These are phyloP conservation scores for Pythium aquatile DNA, from an alignment of 352 stramenopile species.

Conservation along the genomic window DNA sequence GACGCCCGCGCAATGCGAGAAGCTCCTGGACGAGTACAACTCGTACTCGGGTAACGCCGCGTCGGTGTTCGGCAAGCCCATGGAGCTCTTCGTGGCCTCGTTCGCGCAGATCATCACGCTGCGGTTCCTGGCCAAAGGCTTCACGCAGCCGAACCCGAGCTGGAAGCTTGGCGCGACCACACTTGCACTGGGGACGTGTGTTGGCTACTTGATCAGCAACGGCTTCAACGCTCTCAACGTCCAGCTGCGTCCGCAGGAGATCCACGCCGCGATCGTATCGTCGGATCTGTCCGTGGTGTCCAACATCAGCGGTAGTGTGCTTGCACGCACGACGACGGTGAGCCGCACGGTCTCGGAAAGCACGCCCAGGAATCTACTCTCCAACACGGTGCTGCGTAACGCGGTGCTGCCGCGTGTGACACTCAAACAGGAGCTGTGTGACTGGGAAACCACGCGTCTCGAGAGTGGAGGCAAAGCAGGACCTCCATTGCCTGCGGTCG, in stretches of 20 bases:
- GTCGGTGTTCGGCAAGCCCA: constrained; percentile 6
- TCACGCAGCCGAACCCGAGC: background rate
- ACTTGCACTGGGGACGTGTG: background rate
- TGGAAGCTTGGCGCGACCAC: too few relatives aligned
- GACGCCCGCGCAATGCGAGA: background rate
- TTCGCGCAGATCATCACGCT: constrained; percentile 9
- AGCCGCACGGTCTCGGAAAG: background rate
- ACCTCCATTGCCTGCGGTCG: background rate
- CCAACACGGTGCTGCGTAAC: constrained; percentile 15
- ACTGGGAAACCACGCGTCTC: background rate
- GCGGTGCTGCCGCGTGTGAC: constrained; percentile 5
- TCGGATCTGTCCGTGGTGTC: constrained; percentile 2
- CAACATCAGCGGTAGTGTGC: background rate
- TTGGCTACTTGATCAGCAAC: constrained; percentile 14
- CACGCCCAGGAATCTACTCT: constrained; percentile 1
- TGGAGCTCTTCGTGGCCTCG: constrained; percentile 2
- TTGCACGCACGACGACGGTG: background rate
- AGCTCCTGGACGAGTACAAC: constrained; percentile 11
- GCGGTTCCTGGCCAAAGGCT: constrained; percentile 1
- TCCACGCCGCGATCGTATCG: background rate
- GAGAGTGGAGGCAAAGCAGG: background rate
- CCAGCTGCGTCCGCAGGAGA: constrained; percentile 5
- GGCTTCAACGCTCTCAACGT: constrained; percentile 13
- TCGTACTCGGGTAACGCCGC: constrained; percentile 8
- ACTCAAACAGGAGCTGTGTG: background rate